These are phyloP conservation scores for Neonectria sp. DNA, from an alignment of 2,329 filamentous ascomycete genomes.

Conservation along the genomic window DNA sequence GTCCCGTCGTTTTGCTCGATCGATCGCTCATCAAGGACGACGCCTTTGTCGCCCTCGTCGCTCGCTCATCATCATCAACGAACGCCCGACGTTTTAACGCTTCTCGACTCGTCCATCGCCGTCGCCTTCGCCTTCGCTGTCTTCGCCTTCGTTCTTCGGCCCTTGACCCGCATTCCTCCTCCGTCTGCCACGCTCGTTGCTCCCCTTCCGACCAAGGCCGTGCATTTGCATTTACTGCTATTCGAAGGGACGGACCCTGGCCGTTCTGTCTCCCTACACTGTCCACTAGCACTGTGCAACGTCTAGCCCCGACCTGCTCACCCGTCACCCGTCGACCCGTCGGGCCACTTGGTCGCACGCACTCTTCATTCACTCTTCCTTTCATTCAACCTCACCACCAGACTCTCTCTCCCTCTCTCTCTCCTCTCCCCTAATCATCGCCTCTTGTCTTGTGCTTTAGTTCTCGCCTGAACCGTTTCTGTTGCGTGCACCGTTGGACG, in stretches of 20 bases:
- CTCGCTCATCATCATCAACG: not conserved
- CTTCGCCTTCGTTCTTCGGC: slow-evolving; percentile 11
- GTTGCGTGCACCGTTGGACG: slow-evolving; percentile 32
- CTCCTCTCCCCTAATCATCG: slow-evolving; percentile 42
- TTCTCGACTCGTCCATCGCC: not conserved
- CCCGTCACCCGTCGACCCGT: slow-evolving; percentile 24
- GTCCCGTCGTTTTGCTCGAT: slow-evolving; percentile 22
- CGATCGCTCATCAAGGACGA: slow-evolving; percentile 5
- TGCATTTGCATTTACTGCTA: slow-evolving; percentile 32
- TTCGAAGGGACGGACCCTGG: slow-evolving; percentile 8
- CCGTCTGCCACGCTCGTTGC: slow-evolving; percentile 25
- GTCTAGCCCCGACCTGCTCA: slow-evolving; percentile 17
- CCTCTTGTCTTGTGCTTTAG: slow-evolving; percentile 38
- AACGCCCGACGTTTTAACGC: not conserved
- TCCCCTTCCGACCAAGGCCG: slow-evolving; percentile 38
- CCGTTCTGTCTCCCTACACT: slow-evolving; percentile 28
- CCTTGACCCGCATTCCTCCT: slow-evolving; percentile 39
- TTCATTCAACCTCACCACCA: slow-evolving; percentile 46
- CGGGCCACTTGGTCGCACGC: slow-evolving; percentile 39
- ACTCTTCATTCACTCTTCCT: slow-evolving; percentile 36
- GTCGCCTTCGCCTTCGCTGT: not conserved
- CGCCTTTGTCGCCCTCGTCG: slow-evolving; percentile 16
- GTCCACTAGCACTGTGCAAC: slow-evolving; percentile 43
- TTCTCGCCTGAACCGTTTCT: slow-evolving; percentile 36
- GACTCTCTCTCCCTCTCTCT: slow-evolving; percentile 4